These are phyloP conservation scores for Leersia perrieri DNA, from an alignment of 176 grass and related monocot species.

Conservation along the genomic window DNA sequence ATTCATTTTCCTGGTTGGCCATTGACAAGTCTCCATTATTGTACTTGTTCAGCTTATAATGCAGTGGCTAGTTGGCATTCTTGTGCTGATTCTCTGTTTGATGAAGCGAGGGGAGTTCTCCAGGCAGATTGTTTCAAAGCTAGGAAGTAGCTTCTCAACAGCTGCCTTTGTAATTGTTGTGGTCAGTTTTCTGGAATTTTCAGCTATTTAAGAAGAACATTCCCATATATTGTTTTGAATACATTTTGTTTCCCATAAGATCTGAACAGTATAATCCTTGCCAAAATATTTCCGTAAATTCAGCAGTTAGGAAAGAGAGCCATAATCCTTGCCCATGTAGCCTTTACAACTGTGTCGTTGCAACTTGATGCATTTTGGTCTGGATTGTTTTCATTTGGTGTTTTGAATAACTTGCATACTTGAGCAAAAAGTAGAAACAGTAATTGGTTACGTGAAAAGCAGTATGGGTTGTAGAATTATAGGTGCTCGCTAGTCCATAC, in stretches of 20 bases:
- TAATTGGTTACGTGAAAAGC: background rate
- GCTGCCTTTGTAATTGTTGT: constrained; percentile 68
- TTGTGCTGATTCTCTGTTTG: constrained; percentile 71
- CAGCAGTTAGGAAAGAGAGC: too few relatives aligned
- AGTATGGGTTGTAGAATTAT: background rate
- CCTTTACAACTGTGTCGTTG: background rate
- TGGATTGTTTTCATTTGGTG: background rate
- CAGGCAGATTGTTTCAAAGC: constrained; percentile 57
- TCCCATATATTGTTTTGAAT: background rate
- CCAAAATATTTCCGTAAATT: too few relatives aligned
- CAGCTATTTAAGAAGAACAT: background rate
- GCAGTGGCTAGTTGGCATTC: constrained; percentile 57
- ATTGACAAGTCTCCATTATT: constrained; percentile 65
- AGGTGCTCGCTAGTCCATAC: background rate
- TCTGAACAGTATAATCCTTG: background rate
- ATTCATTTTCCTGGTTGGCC: constrained; percentile 53
- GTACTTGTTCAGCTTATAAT: constrained; percentile 71
- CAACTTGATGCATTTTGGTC: background rate
- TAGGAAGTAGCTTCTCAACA: constrained; percentile 78
- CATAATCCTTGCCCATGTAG: background rate
- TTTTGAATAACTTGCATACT: background rate
- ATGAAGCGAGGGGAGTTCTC: constrained; percentile 58
- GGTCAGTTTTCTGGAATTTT: constrained; percentile 38
- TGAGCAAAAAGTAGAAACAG: background rate
- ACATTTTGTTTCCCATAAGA: background rate